Evolutionary conservation across 177 flowering plant genomes (phyloP).

Genomic region (Tripterygium wilfordii): DNA sequence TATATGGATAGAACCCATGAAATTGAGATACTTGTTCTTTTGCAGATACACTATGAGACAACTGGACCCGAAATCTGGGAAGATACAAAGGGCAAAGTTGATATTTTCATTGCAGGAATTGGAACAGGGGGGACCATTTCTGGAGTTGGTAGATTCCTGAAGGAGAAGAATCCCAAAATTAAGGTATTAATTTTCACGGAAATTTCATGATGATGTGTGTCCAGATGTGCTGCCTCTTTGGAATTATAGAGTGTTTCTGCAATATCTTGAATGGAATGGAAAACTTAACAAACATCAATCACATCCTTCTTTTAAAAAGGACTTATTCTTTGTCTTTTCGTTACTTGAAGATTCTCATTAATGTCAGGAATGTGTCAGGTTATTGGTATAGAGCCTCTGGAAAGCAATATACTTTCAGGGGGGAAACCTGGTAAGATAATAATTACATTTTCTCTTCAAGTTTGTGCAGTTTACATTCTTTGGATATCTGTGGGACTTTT

Average conservation of each 20-base stretch:
- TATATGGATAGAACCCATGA: neutral
- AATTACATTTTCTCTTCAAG: neutral
- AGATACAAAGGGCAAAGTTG: slow-evolving; percentile 73
- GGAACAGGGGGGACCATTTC: slow-evolving; percentile 78
- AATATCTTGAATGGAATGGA: neutral
- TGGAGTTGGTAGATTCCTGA: slow-evolving; percentile 64
- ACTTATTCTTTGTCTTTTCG: no score
- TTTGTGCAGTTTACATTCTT: no score
- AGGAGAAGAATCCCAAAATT: slow-evolving; percentile 54
- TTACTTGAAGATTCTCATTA: no score
- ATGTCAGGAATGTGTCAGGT: slow-evolving; percentile 30
- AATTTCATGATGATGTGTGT: neutral
- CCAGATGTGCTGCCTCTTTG: no score
- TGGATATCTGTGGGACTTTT: no score
- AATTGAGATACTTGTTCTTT: neutral
- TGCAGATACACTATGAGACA: slow-evolving; percentile 69
- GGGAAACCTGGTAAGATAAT: slow-evolving; percentile 60
- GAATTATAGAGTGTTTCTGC: no score
- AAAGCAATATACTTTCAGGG: slow-evolving; percentile 69
- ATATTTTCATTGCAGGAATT: slow-evolving; percentile 66
- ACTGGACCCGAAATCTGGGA: slow-evolving; percentile 88
- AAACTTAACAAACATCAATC: neutral
- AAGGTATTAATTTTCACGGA: slow-evolving; percentile 31
- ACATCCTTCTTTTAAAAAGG: neutral
- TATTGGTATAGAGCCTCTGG: slow-evolving; percentile 66